Evolutionary conservation across 2,329 filamentous ascomycete species (phyloP).

Genomic region (Penicillium decumbens): DNA sequence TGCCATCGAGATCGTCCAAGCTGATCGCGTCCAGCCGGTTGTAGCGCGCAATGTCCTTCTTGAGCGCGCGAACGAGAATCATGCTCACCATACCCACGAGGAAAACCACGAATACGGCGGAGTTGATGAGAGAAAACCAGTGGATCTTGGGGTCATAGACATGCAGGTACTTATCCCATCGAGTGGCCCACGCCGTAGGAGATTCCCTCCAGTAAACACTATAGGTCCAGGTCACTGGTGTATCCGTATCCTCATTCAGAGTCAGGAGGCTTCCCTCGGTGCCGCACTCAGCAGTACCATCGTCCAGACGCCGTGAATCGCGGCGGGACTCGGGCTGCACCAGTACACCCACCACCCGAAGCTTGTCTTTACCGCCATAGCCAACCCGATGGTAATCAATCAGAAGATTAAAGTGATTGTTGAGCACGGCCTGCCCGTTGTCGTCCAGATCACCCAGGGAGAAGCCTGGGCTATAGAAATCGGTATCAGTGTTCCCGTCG

Average conservation of each 20-base stretch:
- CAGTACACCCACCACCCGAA: conserved; percentile 84
- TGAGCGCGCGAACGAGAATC: conserved; percentile 80
- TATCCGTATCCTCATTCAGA: conserved; percentile 60
- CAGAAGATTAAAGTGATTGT: conserved; percentile 94
- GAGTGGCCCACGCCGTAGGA: conserved; percentile 83
- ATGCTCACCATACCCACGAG: conserved; percentile 86
- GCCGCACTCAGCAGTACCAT: conserved; percentile 59
- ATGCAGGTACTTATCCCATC: conserved; percentile 98
- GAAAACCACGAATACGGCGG: conserved; percentile 89
- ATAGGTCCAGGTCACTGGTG: conserved; percentile 79
- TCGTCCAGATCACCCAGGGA: conserved; percentile 61
- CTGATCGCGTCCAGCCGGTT: conserved; percentile 90
- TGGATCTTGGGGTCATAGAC: conserved; percentile 98
- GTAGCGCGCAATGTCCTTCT: conserved; percentile 94
- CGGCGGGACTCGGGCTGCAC: conserved; percentile 74
- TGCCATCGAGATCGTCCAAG: conserved; percentile 80
- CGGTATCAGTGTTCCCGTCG: conserved; percentile 69
- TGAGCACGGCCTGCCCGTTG: conserved; percentile 59
- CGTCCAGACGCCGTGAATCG: conserved; percentile 51
- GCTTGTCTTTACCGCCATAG: conserved; percentile 54
- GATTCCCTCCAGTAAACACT: conserved; percentile 85
- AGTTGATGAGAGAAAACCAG: conserved; percentile 98
- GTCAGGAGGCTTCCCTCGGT: conserved; percentile 55
- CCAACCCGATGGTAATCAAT: conserved; percentile 86
- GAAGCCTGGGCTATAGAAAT: conserved; percentile 91